Evolutionary conservation across 2,329 filamentous ascomycete genomes (phyloP), one percentile per base, ranked within the genome.

Genomic region (Ophiostoma himal-ulmi): DNA sequence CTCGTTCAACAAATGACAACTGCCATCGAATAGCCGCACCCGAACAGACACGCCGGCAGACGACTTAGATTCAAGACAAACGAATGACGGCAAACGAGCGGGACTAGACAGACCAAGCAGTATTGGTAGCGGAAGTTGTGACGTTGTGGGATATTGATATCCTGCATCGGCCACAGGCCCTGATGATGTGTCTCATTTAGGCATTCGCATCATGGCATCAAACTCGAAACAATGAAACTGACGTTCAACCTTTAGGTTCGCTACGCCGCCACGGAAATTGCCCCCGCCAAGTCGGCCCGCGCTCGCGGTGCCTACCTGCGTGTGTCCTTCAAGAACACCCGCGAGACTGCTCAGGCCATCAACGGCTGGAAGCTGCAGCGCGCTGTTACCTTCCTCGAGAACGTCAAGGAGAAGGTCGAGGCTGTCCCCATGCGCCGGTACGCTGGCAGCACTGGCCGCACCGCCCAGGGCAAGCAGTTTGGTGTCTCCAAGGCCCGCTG

Each of bases 311-410:
- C 94, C 83, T 99, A 98, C 89, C 92, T 99, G 80, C 93, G 95
- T 82, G 94, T 98, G 79, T 96, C 92, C 79, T 99, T 97, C 92
- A 99, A 99, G 91, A 99, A 99, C 91, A 99, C 95, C 82, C 93
- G 95, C 81, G 96, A 99, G 88, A 97, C 94, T 77, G 95, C 96
- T 76, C 95, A 98, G 88, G 94, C 94, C 80, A 97, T 99, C 89
- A 98, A 95, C 86, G 94, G 94, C 85, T 97, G 93, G 93, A 97
- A 97, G 88, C 83, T 98, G 81, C 88, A 93, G 85, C 94, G 95
- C 81, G 95, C 95, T 80, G 85, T 97, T 78, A 89, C 90, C 82
- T 99, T 96, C 90, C 92, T 99, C 81, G 92, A 97, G 88, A 98
- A 99, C 84, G 95, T 99, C 79, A 89, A 92, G 85, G 91, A 91